Base-by-base conservation (phyloP, 306 rosid species). In the Canavalia ensiformis region DNA sequence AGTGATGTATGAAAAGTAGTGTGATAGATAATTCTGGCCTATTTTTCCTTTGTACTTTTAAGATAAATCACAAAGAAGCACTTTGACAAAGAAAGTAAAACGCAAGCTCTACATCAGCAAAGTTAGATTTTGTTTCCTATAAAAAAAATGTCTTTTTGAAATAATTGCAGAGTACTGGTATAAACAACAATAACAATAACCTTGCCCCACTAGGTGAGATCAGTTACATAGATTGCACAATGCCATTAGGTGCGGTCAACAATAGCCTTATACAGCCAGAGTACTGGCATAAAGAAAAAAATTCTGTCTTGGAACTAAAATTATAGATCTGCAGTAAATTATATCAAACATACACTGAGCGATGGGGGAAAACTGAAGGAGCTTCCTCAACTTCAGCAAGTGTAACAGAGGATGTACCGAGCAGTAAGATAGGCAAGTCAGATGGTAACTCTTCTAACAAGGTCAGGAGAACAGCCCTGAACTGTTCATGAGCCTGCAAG, bases 401-500 rank as follows among this genome's bases (percentile, higher is more conserved):
- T 31, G 86, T 85, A 49, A 79, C 88, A 25, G 96, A 88, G 74
- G 96, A 88, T 66, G 98, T 93, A 54, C 92, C 97, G 0, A 95
- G 97, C 54, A 95, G 85, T 81, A 95, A 86, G 87, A 95, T 82
- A 70, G 99, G 91, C 10, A 93, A 82, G 79, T 93, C 93, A 57
- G 98, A 93, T 9, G 99, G 98, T 77, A 95, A 84, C 39, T 93
- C 99, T 73, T 93, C 98, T 41, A 95, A 85, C 83, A 95, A 85
- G 56, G 98, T 91, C 88, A 93, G 80, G 75, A 93, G 86, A 85
- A 95, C 99, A 73, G 97, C 98, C 81, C 97, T 89, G 75, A 95
- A 92, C 80, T 95, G 99, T 84, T 90, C 96, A 82, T 91, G 96
- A 57, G 99, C 98, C 99, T 95, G 94, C 86, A 79, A 35, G 69